These are phyloP conservation scores for Ceratocystis lukuohia DNA, from an alignment of 2,329 filamentous ascomycete species.

Conservation along the genomic window DNA sequence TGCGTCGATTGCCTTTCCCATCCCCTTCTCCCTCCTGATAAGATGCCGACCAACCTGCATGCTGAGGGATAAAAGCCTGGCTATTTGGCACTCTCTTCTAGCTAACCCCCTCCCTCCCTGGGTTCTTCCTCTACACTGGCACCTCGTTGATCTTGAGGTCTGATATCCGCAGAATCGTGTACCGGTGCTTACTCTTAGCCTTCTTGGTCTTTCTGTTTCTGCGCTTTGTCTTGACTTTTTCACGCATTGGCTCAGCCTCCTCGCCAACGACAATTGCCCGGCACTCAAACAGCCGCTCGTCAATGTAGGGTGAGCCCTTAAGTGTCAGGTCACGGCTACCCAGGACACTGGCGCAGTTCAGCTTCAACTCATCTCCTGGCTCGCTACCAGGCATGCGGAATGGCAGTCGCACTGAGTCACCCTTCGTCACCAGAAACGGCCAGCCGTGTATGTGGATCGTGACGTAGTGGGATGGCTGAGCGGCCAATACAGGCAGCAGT, in stretches of 20 bases:
- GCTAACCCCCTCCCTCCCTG: not conserved
- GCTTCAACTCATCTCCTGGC: slow-evolving; percentile 72
- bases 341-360: slow-evolving; percentile 71
- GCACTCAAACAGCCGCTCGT: slow-evolving; percentile 73
- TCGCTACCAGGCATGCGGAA: slow-evolving; percentile 64
- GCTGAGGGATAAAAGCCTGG: not conserved
- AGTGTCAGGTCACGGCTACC: slow-evolving; percentile 86
- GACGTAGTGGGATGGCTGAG: slow-evolving; percentile 65
- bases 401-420: slow-evolving; percentile 63
- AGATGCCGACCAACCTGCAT: no score
- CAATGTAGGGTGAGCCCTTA: slow-evolving; percentile 67
- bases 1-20: not conserved
- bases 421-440: slow-evolving; percentile 65
- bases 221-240: slow-evolving; percentile 71
- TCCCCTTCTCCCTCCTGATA: no score
- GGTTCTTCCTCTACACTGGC: not conserved
- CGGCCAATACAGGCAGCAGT: slow-evolving; percentile 56
- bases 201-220: slow-evolving; percentile 59
- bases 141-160: slow-evolving; percentile 53
- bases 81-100: not conserved
- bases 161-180: slow-evolving; percentile 72
- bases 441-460: slow-evolving; percentile 66
- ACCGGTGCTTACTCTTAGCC: slow-evolving; percentile 80
- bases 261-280: slow-evolving; percentile 72
- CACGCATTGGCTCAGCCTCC: slow-evolving; percentile 64